Conservation (phyloP, 345 rosid genomes). For the Bruguiera parviflora region DNA sequence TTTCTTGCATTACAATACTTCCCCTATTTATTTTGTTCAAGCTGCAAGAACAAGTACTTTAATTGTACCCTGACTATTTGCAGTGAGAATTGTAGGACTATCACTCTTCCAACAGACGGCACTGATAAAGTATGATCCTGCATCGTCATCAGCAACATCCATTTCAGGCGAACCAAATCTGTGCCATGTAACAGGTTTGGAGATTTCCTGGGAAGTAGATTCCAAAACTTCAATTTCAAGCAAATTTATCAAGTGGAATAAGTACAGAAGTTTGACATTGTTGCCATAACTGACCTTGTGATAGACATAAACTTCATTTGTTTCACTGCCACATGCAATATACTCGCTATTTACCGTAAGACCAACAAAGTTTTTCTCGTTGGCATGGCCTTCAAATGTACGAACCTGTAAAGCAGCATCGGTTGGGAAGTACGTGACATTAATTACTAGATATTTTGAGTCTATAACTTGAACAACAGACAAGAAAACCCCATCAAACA, state of each 20-base stretch:
- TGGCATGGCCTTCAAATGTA: conserved; percentile 85
- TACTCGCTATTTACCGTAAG: conserved; percentile 78
- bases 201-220: conserved; percentile 64
- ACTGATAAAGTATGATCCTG: conserved; percentile 83
- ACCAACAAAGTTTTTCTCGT: conserved; percentile 96
- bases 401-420: conserved; percentile 57
- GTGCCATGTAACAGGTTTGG: conserved; percentile 75
- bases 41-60: conserved; percentile 86
- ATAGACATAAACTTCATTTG: conserved; percentile 91
- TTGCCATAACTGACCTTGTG: conserved; percentile 62
- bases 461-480: neutral
- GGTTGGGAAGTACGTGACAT: neutral
- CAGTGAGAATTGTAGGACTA: conserved; percentile 87
- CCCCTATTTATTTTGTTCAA: conserved; percentile 20
- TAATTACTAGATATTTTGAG: neutral
- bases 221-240: neutral
- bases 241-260: neutral
- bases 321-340: conserved; percentile 94
- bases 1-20: neutral
- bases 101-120: conserved; percentile 99
- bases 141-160: conserved; percentile 82
- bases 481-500: neutral
- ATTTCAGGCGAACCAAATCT: conserved; percentile 86
- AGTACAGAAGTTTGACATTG: neutral
- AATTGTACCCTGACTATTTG: conserved; percentile 98